Evolutionary conservation across 2,329 filamentous ascomycete species (phyloP), one percentile per base, ranked within the genome.

Genomic region (Chlorencoelia australis): DNA sequence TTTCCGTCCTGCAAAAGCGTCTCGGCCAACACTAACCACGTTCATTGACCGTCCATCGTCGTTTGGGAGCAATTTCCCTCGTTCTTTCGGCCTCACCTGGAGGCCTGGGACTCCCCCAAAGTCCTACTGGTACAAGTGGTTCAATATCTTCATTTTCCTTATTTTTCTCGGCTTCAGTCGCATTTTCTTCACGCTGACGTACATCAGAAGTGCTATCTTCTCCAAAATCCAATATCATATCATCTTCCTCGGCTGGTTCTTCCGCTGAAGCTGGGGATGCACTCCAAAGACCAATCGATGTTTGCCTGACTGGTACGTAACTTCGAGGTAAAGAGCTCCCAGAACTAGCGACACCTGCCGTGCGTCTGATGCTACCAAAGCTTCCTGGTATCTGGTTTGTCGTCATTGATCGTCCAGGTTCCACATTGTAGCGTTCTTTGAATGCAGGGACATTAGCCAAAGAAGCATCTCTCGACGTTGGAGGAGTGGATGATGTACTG

Each of bases 11-110:
- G n/a, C n/a, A n/a, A n/a, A n/a, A n/a, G n/a, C n/a, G n/a, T n/a
- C n/a, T n/a, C n/a, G n/a, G n/a, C n/a, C n/a, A n/a, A n/a, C n/a
- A n/a, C n/a, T n/a, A n/a, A n/a, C n/a, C 13, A 4, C 37, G 39
- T 26, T 73, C 69, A 20, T 63, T 71, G 5, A 71, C 63, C 5
- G 68, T 71, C 69, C 70, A 73, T 8, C 69, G 60, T 35, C 69
- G 54, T 55, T 73, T 73, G 1, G 60, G 54, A 15, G 61, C 55
- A 28, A 58, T 63, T 35, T 71, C 68, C 8, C 64, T 59, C 17
- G 60, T 52, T 14, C 55, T 54, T 32, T 70, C 67, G 1, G 59
- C 64, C 30, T 67, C 63, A 8, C 58, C 62, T 8, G 61, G 56
- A 18, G 65, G 60, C 22, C 56, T 55, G 6, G 65, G 62, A 65